Conservation (phyloP, 2,329 filamentous ascomycete genomes). For the Metarhizium sp. region DNA sequence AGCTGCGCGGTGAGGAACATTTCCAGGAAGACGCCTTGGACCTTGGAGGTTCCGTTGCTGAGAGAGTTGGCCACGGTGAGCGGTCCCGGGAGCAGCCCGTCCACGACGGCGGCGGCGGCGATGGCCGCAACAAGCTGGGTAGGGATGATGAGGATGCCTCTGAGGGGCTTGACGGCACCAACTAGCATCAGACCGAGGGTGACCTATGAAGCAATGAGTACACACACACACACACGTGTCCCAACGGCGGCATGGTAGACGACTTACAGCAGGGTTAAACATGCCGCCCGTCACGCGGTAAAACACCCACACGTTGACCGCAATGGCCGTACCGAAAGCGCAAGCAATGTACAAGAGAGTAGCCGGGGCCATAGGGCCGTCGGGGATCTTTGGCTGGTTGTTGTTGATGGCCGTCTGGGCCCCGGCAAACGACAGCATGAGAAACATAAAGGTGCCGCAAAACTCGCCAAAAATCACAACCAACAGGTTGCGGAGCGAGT, state of each 20-base stretch:
- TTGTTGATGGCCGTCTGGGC: slow-evolving; percentile 27
- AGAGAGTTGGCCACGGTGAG: slow-evolving; percentile 48
- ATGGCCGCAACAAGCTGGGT: slow-evolving; percentile 52
- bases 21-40: slow-evolving; percentile 57
- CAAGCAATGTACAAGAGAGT: slow-evolving; percentile 40
- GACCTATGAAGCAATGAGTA: slow-evolving; percentile 21
- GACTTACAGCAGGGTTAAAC: slow-evolving; percentile 40
- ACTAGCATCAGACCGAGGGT: slow-evolving; percentile 51
- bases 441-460: slow-evolving; percentile 43
- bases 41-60: slow-evolving; percentile 36
- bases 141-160: slow-evolving; percentile 41
- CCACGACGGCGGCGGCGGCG: slow-evolving; percentile 46
- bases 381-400: slow-evolving; percentile 17
- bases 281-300: slow-evolving; percentile 40
- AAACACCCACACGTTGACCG: slow-evolving; percentile 44
- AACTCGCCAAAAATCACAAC: slow-evolving; percentile 40
- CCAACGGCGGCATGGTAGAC: neutral
- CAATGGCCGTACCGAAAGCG: slow-evolving; percentile 39
- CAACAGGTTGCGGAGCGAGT: slow-evolving; percentile 21
- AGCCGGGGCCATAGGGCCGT: slow-evolving; percentile 19
- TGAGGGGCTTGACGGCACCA: slow-evolving; percentile 43
- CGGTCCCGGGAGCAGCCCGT: slow-evolving; percentile 47
- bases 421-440: slow-evolving; percentile 33
- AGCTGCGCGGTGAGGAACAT: slow-evolving; percentile 56
- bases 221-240: neutral